Base-by-base conservation (phyloP, 805 yeast genomes). In the Saccharomycopsis selenospora region DNA sequence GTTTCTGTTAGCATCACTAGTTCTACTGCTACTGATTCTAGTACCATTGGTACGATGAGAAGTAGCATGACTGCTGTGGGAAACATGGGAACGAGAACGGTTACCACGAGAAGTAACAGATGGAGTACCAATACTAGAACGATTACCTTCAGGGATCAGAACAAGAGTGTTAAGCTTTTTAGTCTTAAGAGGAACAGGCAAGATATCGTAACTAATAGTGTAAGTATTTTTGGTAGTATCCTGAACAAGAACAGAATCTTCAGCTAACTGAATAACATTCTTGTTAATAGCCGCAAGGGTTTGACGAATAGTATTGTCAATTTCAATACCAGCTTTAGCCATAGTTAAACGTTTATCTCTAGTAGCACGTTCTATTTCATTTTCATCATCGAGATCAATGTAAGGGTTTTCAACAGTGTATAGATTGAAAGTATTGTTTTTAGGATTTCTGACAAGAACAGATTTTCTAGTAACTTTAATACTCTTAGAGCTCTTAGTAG, bases 401-500 rank as follows among this genome's bases (percentile, higher is more conserved):
- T 48, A 48, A 14, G 51, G 52, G 30, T 46, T 46, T n/a, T 49
- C 53, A n/a, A 52, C 4, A 14, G 46, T 17, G 23, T 52, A 52
- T 26, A 52, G 25, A 40, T 45, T 49, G 48, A 42, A 49, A 2
- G 40, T 22, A 7, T 48, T 45, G 13, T 44, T 42, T 6, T 30
- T 20, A 3, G 14, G 14, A 27, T 52, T 38, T 11, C 46, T 48
- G 4, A 52, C 30, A 11, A 49, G 43, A 7, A 51, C 36, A 7
- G 50, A 49, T 27, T 36, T 26, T 24, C 38, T 52, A 11, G 50
- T 49, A 3, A 49, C 43, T 27, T 42, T 42, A 42, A 48, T 51
- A 28, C 41, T 47, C 11, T 14, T 13, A 11, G 28, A 40, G n/a
- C 20, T 36, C 4, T 7, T 10, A 33, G n/a, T 33, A 10, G 38